Evolutionary conservation across 2,329 filamentous ascomycete species (phyloP), one percentile per base, ranked within the genome.

Genomic region (Thielaviopsis euricoi): DNA sequence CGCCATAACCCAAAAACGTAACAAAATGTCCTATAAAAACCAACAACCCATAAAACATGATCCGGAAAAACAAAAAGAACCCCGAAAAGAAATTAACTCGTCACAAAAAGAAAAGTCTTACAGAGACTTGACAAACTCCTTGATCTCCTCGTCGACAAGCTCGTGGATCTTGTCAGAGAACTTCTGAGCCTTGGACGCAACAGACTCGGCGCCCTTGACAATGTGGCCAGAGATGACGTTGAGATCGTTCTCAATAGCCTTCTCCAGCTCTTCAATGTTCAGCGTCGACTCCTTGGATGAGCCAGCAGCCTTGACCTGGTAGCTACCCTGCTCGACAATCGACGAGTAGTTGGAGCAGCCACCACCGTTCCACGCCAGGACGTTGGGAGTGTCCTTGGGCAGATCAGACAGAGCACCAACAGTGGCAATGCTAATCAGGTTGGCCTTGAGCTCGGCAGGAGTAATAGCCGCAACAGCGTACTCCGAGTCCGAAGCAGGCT

Each of bases 341-440:
- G 86, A 77, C 61, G 81, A 80, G 82, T 87, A 96, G 85, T 98
- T 95, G 76, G 80, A 83, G 69, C 82, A 86, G 68, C 93, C 93
- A 75, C 89, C 94, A 70, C 94, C 93, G 81, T 98, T 98, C 91
- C 90, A 98, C 72, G 91, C 91, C 62, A 98, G 89, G 69, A 95
- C 78, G 81, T 98, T 98, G 71, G 83, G 83, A 65, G 94, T 98
- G 71, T 87, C 83, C 55, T 76, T 77, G 63, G 91, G 91, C 56
- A 98, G 85, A 66, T 94, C 89, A 64, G 77, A 78, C 58, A 98
- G 83, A 64, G 82, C 81, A 68, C 78, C 86, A 67, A 82, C 72
- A 62, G 93, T 97, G 65, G 86, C 88, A 65, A 97, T 82, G 65
- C 79, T 77, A 69, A 98, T 83, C 65, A 98, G 76, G 74, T 83